Conservation (phyloP, 306 rosid species). For the Trifolium pratense region DNA sequence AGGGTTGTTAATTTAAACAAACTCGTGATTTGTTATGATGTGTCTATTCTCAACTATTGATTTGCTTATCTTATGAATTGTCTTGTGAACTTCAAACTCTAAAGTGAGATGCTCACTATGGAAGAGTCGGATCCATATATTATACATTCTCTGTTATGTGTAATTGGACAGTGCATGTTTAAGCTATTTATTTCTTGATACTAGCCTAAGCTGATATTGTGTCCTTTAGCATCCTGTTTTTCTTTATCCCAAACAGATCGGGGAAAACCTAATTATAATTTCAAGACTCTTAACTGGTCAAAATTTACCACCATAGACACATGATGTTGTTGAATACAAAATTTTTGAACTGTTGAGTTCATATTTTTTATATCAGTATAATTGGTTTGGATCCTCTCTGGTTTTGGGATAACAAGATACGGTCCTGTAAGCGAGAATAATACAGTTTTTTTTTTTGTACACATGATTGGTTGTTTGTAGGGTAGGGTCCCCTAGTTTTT, state of each 20-base stretch:
- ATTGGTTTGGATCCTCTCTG: constrained; percentile 1
- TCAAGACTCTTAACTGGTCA: background rate
- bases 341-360: background rate
- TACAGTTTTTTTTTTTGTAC: background rate
- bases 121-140: background rate
- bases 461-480: background rate
- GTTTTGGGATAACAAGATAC: constrained; percentile 5
- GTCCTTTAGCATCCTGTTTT: constrained; percentile 21
- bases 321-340: background rate
- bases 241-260: background rate
- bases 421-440: background rate
- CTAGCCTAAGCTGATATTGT: background rate
- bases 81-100: background rate
- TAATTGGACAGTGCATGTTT: constrained; percentile 12
- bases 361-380: background rate
- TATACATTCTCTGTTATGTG: background rate
- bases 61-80: background rate
- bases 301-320: background rate
- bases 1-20: background rate
- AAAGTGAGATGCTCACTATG: background rate
- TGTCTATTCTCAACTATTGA: background rate
- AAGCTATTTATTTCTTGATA: constrained; percentile 10
- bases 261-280: background rate
- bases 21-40: background rate
- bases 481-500: background rate